Base-by-base conservation (phyloP, 2,329 filamentous ascomycete species). In the Aspergillus quadricinctus region DNA sequence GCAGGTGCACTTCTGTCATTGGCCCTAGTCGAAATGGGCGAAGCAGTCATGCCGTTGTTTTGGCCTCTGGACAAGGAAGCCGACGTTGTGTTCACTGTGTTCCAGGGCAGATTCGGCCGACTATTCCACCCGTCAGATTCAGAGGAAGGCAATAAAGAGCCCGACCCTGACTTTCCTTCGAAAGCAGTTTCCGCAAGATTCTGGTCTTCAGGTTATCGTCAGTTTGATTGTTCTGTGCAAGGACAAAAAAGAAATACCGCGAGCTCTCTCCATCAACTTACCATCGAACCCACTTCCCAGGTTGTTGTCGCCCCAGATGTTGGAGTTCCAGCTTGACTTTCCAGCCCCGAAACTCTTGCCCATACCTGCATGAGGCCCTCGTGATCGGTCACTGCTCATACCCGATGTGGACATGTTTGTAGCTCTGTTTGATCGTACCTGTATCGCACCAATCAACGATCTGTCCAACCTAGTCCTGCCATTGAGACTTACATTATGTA, bases 91-190 rank as follows among this genome's bases (percentile, higher is more conserved):
- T 84, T 82, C 25, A 78, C 65, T 6, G 75, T 74, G 60, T 81
- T 82, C 88, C 88, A 91, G 17, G 83, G 81, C 40, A 80, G 75
- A 60, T 76, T 79, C 52, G 78, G 75, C 48, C 77, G 77, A 52
- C 72, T 74, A 57, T 66, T 71, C 85, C 87, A 89, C 49, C 80
- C 77, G 63, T 89, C 87, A 19, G 83, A 83, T 66, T 90, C 87
- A 9, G 88, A 89, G 45, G 85, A 83, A 48, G 84, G 80, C 57
- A 89, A 80, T 41, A 92, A 78, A 57, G 87, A 88, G 58, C 85
- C 81, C 5, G 88, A 90, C 50, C 88, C 88, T 3, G 84, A 86
- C 66, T 87, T 84, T 54, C 77, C 80, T 62, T 83, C 81, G 41
- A 79, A 72, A 9, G 61, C 66, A 37, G 61, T 63, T 2, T 75